Conservation (phyloP, 257 asterid species). For the Capsicum pubescens region DNA sequence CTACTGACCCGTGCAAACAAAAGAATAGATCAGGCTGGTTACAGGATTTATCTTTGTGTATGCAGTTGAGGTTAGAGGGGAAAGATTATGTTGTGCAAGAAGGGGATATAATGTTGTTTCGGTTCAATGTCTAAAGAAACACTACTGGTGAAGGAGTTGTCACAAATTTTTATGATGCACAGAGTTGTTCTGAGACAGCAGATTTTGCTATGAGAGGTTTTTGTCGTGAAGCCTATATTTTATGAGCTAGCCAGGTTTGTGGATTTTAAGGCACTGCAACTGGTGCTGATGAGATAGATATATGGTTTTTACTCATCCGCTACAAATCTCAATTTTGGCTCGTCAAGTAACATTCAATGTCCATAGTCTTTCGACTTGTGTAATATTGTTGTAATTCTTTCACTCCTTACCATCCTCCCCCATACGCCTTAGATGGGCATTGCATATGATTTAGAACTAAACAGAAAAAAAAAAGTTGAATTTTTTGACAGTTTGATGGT, state of each 20-base stretch:
- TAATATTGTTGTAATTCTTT: conserved; percentile 17
- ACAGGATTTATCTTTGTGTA: conserved; percentile 22
- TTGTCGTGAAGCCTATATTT: conserved; percentile 3
- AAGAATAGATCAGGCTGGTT: conserved; percentile 13
- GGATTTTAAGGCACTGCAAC: conserved; percentile 11
- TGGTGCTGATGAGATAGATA: conserved; percentile 17
- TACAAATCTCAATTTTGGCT: conserved; percentile 23
- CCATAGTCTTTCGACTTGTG: conserved; percentile 22
- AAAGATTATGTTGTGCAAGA: conserved; percentile 91
- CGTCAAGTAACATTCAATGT: conserved; percentile 24
- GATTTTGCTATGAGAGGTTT: neutral
- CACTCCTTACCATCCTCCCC: conserved; percentile 10
- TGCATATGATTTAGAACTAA: conserved; percentile 5
- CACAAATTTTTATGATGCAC: neutral
- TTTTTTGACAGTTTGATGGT: conserved; percentile 2
- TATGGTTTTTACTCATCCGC: conserved; percentile 1
- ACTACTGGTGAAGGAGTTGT: conserved; percentile 18
- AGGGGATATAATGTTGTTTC: conserved; percentile 94
- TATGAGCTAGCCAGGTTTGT: conserved; percentile 5
- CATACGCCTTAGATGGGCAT: neutral
- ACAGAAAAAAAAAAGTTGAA: neutral
- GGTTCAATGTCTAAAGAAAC: conserved; percentile 75
- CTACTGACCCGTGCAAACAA: neutral
- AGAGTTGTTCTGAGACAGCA: neutral
- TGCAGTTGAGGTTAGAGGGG: conserved; percentile 97